Evolutionary conservation across 2,329 filamentous ascomycete genomes (phyloP).

Genomic region (Penicillium nordicum): DNA sequence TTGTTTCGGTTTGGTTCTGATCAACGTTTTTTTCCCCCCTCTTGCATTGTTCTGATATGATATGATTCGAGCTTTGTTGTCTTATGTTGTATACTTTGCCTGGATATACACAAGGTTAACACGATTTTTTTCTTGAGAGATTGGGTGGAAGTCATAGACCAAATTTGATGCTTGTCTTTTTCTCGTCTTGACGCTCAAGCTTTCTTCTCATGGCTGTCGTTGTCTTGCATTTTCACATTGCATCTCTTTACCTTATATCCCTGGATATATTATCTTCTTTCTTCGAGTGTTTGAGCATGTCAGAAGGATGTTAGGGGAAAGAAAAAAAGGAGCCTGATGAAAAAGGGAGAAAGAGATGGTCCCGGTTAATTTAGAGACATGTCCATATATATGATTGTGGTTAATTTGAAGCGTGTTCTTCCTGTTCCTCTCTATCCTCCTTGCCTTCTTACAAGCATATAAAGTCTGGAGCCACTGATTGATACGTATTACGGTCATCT

Average conservation of each 20-base stretch:
- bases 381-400: slow-evolving; percentile 5
- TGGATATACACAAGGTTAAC: not conserved
- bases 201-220: not conserved
- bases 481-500: too few species aligned
- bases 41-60: not conserved
- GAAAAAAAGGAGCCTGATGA: not conserved
- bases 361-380: slow-evolving; percentile 2
- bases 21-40: not conserved
- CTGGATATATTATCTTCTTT: not conserved
- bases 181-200: not conserved
- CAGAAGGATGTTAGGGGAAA: not conserved
- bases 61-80: not conserved
- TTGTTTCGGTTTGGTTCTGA: not conserved
- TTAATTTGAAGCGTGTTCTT: slow-evolving; percentile 7
- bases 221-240: not conserved
- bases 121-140: not conserved
- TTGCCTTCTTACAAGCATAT: not conserved
- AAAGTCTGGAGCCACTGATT: too few species aligned
- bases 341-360: slow-evolving; percentile 2
- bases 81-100: slow-evolving; percentile 1
- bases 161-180: not conserved
- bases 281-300: not conserved
- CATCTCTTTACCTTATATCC: not conserved
- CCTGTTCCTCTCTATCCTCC: not conserved
- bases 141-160: not conserved